Evolutionary conservation across 2,329 filamentous ascomycete species (phyloP), one percentile per base, ranked within the genome.

Genomic region (Diplodia mutila): DNA sequence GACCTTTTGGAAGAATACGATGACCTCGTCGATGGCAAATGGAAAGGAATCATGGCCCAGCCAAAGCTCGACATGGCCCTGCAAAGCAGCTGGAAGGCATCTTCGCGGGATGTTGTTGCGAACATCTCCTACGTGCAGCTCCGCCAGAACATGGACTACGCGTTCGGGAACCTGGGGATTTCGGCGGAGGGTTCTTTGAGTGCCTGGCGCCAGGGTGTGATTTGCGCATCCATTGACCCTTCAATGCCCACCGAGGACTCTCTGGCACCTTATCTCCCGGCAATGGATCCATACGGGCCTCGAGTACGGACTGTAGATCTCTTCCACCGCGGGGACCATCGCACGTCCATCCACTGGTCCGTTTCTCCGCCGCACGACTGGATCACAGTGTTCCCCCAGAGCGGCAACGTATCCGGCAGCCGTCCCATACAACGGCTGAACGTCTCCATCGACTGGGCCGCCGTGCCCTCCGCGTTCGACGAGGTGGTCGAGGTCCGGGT

Each of bases 11-110:
- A 72, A 61, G 69, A 61, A 2, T 73, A 69, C 39, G 53, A 72
- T 25, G 51, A 48, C 9, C 61, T 72, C 0, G 42, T 70, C 1
- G 59, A 51, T n/a, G 72, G 89, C 4, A 57, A 57, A 6, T 57
- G 54, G 54, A 2, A 21, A 0, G 54, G 54, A n/a, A 57, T 57
- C 34, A 27, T 42, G 34, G 34, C 21, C 2, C 54, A 57, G 21
- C 54, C 54, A 12, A 39, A 42, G 21, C 12, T 0, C 90, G 90
- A 76, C 89, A 87, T 87, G 83, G 80, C 71, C 81, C 86, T 73
- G 87, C 90, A 75, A 82, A 89, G 74, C 85, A 88, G 70, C 87
- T 82, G 88, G 88, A 88, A 90, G 73, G 87, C 90, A 72, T 87
- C 89, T 1, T 90, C 89, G 85, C 80, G 88, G 32, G 89, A 91